Percentiles rank a stretch among this genome's conserved stretches.
Conservation (phyloP, 2,329 filamentous ascomycete genomes). For the Metarhizium brunneum region DNA sequence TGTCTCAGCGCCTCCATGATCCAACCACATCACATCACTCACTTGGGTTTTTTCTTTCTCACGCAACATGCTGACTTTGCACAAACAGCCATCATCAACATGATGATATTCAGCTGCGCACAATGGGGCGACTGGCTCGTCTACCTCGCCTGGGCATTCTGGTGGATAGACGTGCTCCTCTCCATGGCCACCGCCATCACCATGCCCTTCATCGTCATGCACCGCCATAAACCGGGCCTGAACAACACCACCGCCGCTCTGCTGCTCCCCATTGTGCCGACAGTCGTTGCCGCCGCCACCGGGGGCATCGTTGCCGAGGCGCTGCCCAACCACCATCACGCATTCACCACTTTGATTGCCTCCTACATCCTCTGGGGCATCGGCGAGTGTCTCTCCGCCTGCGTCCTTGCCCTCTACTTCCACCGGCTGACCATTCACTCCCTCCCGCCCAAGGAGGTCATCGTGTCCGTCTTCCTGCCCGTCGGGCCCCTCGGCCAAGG, state of each 20-base stretch:
- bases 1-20: conserved; percentile 3
- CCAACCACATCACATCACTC: background rate
- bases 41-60: background rate
- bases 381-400: conserved; percentile 47
- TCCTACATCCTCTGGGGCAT: conserved; percentile 63
- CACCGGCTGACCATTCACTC: conserved; percentile 58
- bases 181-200: conserved; percentile 44
- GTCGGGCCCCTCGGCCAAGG: conserved; percentile 59
- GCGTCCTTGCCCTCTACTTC: conserved; percentile 59
- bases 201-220: conserved; percentile 47
- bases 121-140: conserved; percentile 53
- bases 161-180: conserved; percentile 47
- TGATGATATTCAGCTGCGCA: conserved; percentile 51
- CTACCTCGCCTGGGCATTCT: conserved; percentile 45
- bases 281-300: conserved; percentile 55
- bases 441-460: conserved; percentile 55
- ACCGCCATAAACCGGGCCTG: conserved; percentile 35
- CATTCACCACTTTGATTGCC: conserved; percentile 51
- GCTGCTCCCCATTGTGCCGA: conserved; percentile 56
- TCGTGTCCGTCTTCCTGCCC: conserved; percentile 59
- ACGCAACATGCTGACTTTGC: background rate
- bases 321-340: conserved; percentile 44
- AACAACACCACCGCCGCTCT: conserved; percentile 54
- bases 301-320: conserved; percentile 56
- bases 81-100: conserved; percentile 47